phyloP scores from a whole-genome alignment of 345 rosid species.

The Tarenaya hassleriana region DNA sequence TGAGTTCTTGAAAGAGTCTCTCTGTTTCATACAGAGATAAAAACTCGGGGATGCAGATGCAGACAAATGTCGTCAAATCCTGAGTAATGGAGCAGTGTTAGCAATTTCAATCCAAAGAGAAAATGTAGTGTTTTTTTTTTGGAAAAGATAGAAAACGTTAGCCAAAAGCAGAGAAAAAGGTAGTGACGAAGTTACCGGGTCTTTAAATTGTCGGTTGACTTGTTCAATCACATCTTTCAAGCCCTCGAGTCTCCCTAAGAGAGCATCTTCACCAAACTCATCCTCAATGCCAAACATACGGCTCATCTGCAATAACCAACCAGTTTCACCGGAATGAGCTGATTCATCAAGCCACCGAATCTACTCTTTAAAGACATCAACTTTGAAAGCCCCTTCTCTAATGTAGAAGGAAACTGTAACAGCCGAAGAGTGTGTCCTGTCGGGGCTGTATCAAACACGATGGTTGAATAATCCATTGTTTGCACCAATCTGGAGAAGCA shows the following conservation, averaged over 20 bases:
- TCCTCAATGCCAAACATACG: conserved; percentile 81
- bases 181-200: conserved; percentile 64
- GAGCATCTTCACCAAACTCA: conserved; percentile 94
- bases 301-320: conserved; percentile 56
- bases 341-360: conserved; percentile 88
- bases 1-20: conserved; percentile 95
- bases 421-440: conserved; percentile 98
- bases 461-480: conserved; percentile 93
- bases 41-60: conserved; percentile 99
- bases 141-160: too few relatives aligned
- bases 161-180: neutral
- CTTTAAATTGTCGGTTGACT: conserved; percentile 92
- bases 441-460: conserved; percentile 97
- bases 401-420: conserved; percentile 86
- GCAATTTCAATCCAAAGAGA: too few relatives aligned
- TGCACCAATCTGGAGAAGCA: conserved; percentile 74
- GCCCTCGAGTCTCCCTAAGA: conserved; percentile 95
- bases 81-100: too few relatives aligned
- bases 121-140: too few relatives aligned
- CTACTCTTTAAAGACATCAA: conserved; percentile 83
- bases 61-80: conserved; percentile 95
- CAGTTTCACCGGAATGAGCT: conserved; percentile 31
- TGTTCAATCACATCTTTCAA: conserved; percentile 97
- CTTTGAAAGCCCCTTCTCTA: conserved; percentile 91
- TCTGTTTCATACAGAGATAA: conserved; percentile 97